A percentile compares a stretch with the other conserved stretches of the same genome.
Evolutionary conservation across 2,329 filamentous ascomycete species (phyloP).

Genomic region (Sarocladium strictum): DNA sequence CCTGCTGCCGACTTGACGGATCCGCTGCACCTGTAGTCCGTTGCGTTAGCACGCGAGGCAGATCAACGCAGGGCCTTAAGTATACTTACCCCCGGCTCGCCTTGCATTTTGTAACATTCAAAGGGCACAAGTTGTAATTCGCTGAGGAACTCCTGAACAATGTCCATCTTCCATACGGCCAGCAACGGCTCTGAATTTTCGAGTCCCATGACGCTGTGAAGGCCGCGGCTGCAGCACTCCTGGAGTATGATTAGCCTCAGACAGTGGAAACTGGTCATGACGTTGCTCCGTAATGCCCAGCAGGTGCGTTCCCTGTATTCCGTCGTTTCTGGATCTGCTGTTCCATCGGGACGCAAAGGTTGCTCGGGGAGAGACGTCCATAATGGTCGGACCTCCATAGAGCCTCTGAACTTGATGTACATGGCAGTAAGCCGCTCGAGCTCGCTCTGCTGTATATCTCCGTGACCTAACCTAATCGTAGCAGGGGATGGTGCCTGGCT

Average conservation of each 20-base stretch:
- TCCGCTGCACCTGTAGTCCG: background rate
- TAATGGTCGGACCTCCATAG: background rate
- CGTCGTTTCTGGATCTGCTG: background rate
- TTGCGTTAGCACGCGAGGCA: background rate
- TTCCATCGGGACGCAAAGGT: background rate
- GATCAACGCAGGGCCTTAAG: too few species aligned
- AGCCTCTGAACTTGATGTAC: conserved; percentile 4
- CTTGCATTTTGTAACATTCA: conserved; percentile 8
- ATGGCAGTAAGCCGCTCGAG: background rate
- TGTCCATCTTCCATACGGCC: conserved; percentile 8
- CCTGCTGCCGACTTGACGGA: conserved; percentile 4
- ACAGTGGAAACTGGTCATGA: conserved; percentile 5
- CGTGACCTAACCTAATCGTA: background rate
- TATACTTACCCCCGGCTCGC: conserved; percentile 4
- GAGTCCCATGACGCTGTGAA: conserved; percentile 6
- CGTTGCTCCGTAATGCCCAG: conserved; percentile 6
- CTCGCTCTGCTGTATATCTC: background rate
- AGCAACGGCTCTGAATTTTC: background rate
- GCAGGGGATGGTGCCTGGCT: background rate
- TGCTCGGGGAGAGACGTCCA: background rate
- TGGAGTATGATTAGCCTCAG: conserved; percentile 7
- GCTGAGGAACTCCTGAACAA: conserved; percentile 3
- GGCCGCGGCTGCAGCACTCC: background rate
- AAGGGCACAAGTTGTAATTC: conserved; percentile 7
- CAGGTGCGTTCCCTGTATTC: background rate